phyloP scores from a whole-genome alignment of 192 early-diverging fungal genomes.

The Coemansia sp. region DNA sequence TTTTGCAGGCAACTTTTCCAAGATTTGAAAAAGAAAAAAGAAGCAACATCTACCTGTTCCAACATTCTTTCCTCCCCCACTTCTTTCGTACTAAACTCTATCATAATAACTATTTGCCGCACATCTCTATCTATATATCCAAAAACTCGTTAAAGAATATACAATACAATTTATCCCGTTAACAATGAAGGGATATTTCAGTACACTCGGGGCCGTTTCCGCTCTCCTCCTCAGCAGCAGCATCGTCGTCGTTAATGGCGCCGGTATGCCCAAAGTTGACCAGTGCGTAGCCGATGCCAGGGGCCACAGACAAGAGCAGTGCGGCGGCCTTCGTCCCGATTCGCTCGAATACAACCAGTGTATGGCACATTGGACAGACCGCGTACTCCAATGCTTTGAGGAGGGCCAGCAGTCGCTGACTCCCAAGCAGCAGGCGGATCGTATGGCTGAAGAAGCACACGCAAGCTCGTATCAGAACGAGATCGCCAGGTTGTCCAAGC shows the following conservation, averaged over 20 bases:
- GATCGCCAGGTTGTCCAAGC: slow-evolving; percentile 20
- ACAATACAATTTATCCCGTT: neutral
- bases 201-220: slow-evolving; percentile 41
- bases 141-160: too few species aligned
- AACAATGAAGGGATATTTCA: slow-evolving; percentile 35
- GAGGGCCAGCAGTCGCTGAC: slow-evolving; percentile 23
- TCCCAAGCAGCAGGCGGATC: slow-evolving; percentile 35
- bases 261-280: slow-evolving; percentile 17
- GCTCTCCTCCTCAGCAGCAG: slow-evolving; percentile 37
- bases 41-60: neutral
- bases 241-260: slow-evolving; percentile 12
- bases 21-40: neutral
- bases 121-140: too few species aligned
- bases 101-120: neutral
- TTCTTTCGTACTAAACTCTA: neutral
- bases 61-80: neutral
- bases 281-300: slow-evolving; percentile 13
- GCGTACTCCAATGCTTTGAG: slow-evolving; percentile 41
- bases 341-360: slow-evolving; percentile 55
- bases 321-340: slow-evolving; percentile 36
- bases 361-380: slow-evolving; percentile 55
- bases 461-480: slow-evolving; percentile 31
- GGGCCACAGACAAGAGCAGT: slow-evolving; percentile 41
- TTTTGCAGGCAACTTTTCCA: neutral
- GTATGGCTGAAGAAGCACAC: slow-evolving; percentile 17